phyloP scores from a whole-genome alignment of 768 basidiomycete species.

The Daedaleopsis sinensis region DNA sequence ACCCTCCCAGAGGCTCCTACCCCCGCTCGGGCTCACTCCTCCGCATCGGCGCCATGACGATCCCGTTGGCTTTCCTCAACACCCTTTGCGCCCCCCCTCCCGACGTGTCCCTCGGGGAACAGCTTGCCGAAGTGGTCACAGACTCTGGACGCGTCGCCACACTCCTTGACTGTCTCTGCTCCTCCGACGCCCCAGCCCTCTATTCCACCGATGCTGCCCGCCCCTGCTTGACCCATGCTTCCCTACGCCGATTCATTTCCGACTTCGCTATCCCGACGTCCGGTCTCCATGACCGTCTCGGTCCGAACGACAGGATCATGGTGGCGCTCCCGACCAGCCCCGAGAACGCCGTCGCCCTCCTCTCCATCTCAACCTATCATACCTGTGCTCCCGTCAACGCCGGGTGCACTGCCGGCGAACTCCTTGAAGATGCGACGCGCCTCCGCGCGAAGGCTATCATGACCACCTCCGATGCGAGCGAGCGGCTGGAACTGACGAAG shows the following conservation, averaged over 20 bases:
- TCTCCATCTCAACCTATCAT: constrained; percentile 46
- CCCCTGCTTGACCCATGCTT: constrained; percentile 39
- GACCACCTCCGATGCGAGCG: constrained; percentile 43
- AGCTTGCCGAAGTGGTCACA: constrained; percentile 37
- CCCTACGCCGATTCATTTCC: constrained; percentile 41
- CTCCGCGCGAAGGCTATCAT: constrained; percentile 44
- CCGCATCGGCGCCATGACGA: constrained; percentile 12
- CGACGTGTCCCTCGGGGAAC: constrained; percentile 41
- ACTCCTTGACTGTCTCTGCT: constrained; percentile 45
- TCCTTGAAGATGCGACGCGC: constrained; percentile 44
- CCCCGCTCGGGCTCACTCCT: background rate
- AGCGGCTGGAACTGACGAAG: constrained; percentile 39
- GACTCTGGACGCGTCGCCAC: constrained; percentile 34
- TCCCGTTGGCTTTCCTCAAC: constrained; percentile 34
- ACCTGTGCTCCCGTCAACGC: constrained; percentile 52
- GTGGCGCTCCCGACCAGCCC: constrained; percentile 48
- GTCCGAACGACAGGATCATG: constrained; percentile 50
- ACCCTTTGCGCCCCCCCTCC: constrained; percentile 27
- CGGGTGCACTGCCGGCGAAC: constrained; percentile 46
- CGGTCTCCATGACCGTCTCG: constrained; percentile 30
- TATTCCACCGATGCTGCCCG: constrained; percentile 42
- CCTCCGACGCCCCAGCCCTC: constrained; percentile 39
- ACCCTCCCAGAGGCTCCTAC: too few species aligned
- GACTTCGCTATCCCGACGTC: constrained; percentile 44
- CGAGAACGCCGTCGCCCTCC: constrained; percentile 49